Percentiles rank a stretch among this genome's conserved stretches.
Conservation (phyloP, 805 yeast species). For the Candida pseudoglaebosa region DNA sequence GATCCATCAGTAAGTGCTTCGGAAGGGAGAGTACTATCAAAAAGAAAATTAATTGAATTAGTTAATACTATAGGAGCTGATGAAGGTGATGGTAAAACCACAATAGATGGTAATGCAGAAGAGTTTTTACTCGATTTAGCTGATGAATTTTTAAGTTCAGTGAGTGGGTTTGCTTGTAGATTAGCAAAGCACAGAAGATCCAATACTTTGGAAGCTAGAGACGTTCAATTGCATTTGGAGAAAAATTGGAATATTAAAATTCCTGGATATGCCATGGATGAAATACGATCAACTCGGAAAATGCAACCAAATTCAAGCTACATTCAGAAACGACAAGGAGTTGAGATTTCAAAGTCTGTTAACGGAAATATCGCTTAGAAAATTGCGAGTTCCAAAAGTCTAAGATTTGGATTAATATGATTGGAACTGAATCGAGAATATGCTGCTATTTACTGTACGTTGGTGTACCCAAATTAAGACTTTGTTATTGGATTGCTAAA, state of each 20-base stretch:
- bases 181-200: conserved; percentile 92
- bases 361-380: conserved; percentile 40
- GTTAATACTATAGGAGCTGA: conserved; percentile 78
- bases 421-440: too few relatives aligned
- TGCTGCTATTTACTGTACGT: too few relatives aligned
- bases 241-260: conserved; percentile 92
- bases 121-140: conserved; percentile 88
- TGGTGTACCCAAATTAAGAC: too few relatives aligned
- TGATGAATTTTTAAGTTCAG: conserved; percentile 89
- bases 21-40: conserved; percentile 71
- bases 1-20: conserved; percentile 35
- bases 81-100: conserved; percentile 87
- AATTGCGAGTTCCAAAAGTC: too few relatives aligned
- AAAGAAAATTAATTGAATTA: conserved; percentile 83
- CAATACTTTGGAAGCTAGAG: conserved; percentile 81
- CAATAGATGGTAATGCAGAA: conserved; percentile 93
- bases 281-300: conserved; percentile 71
- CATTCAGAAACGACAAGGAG: conserved; percentile 65
- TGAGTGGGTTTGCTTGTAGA: conserved; percentile 90
- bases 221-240: conserved; percentile 86
- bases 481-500: too few relatives aligned
- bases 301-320: conserved; percentile 64
- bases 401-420: too few relatives aligned
- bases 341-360: conserved; percentile 60
- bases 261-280: conserved; percentile 92